These are phyloP conservation scores for Lachancea mirantina DNA, from an alignment of 805 yeast genomes.

Conservation along the genomic window DNA sequence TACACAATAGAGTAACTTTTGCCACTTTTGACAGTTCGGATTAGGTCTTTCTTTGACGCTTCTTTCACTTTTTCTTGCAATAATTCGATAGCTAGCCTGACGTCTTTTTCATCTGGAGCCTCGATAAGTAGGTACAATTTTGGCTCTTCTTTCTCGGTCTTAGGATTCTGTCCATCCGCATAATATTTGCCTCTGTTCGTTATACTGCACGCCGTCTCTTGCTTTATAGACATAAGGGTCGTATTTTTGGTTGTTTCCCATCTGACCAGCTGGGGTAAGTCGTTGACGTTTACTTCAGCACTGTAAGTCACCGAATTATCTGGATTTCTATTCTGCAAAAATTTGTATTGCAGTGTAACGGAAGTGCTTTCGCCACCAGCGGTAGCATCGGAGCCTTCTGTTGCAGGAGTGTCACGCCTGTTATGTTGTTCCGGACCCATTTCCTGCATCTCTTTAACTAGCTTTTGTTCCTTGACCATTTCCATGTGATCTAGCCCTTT, in stretches of 20 bases:
- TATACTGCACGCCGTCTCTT: slow-evolving; percentile 65
- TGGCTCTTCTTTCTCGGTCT: slow-evolving; percentile 52
- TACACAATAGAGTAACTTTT: slow-evolving; percentile 52
- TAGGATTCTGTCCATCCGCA: slow-evolving; percentile 51
- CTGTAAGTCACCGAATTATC: slow-evolving; percentile 52
- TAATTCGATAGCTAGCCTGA: slow-evolving; percentile 50
- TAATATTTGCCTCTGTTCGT: slow-evolving; percentile 78
- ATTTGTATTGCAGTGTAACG: slow-evolving; percentile 41
- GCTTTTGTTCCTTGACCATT: slow-evolving; percentile 32
- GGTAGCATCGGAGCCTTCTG: slow-evolving; percentile 12
- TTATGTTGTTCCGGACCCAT: slow-evolving; percentile 9
- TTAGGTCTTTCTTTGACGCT: slow-evolving; percentile 46
- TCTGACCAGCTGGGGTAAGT: slow-evolving; percentile 72
- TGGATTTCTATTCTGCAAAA: slow-evolving; percentile 46
- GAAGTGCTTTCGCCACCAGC: slow-evolving; percentile 14
- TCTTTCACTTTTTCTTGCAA: slow-evolving; percentile 49
- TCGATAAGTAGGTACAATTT: slow-evolving; percentile 75
- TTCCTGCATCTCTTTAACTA: slow-evolving; percentile 17
- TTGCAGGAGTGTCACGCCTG: slow-evolving; percentile 3
- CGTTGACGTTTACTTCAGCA: slow-evolving; percentile 72
- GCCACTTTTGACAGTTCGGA: slow-evolving; percentile 39
- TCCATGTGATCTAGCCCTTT: slow-evolving; percentile 79
- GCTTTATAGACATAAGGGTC: slow-evolving; percentile 55
- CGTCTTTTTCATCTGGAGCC: slow-evolving; percentile 54
- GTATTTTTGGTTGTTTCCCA: slow-evolving; percentile 71